Conservation (phyloP, 2,329 filamentous ascomycete species). For the Salinomyces thailandicus region DNA sequence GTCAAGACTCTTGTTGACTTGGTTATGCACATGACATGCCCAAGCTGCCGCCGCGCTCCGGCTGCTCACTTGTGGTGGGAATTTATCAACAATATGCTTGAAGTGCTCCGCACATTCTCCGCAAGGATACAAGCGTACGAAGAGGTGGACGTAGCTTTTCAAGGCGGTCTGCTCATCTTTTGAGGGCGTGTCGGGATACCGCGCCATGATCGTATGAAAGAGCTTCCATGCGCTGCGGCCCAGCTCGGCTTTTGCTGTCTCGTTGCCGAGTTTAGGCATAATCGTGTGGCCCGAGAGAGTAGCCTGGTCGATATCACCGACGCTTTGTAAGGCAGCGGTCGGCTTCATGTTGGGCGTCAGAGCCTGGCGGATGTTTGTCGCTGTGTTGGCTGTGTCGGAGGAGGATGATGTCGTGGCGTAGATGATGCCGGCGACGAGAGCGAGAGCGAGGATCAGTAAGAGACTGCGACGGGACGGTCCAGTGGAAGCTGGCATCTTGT, state of each 20-base stretch:
- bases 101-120: conserved; percentile 58
- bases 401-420: conserved; percentile 41
- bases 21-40: conserved; percentile 57
- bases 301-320: conserved; percentile 4
- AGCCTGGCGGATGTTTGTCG: neutral
- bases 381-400: neutral
- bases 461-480: conserved; percentile 27
- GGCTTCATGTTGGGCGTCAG: neutral
- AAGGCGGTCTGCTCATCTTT: conserved; percentile 50
- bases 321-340: neutral
- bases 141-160: conserved; percentile 51
- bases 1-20: conserved; percentile 51
- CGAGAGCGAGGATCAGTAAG: conserved; percentile 41
- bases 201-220: conserved; percentile 56
- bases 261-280: conserved; percentile 72
- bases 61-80: conserved; percentile 53
- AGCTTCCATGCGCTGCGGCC: conserved; percentile 57
- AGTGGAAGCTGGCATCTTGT: conserved; percentile 10
- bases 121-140: conserved; percentile 55
- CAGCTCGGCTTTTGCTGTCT: conserved; percentile 62
- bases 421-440: conserved; percentile 47
- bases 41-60: conserved; percentile 53
- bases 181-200: conserved; percentile 53
- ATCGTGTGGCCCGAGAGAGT: conserved; percentile 57
- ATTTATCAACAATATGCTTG: conserved; percentile 49